Conservation (phyloP, 306 rosid genomes). For the Sicyos baderoa region DNA sequence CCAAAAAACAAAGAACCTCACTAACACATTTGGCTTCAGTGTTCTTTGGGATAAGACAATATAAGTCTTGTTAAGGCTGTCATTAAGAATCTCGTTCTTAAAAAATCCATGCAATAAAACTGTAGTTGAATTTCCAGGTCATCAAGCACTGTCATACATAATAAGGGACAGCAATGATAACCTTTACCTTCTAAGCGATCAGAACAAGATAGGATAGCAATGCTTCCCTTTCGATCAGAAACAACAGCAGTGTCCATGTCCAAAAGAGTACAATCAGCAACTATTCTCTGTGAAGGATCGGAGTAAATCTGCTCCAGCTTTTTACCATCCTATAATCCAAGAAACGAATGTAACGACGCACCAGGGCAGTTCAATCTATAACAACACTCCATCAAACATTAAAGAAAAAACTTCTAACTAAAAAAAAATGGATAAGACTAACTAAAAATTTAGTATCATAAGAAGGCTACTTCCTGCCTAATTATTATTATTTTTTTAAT, state of each 20-base stretch:
- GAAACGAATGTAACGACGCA: conserved; percentile 25
- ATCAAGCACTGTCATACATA: background rate
- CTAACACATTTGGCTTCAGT: too few relatives aligned
- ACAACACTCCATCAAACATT: background rate
- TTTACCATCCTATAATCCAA: conserved; percentile 51
- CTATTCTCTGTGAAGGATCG: conserved; percentile 79
- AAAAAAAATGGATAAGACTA: background rate
- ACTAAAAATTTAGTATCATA: background rate
- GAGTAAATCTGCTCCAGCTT: conserved; percentile 69
- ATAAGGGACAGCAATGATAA: background rate
- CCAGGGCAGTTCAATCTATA: conserved; percentile 17
- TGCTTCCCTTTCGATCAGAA: conserved; percentile 92
- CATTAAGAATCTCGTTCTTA: background rate
- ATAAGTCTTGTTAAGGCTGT: too few relatives aligned
- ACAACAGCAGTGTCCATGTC: conserved; percentile 78
- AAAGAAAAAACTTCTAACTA: background rate
- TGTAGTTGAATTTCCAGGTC: background rate
- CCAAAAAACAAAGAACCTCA: too few relatives aligned
- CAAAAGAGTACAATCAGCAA: conserved; percentile 85
- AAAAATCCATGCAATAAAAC: background rate
- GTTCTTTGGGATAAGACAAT: too few relatives aligned
- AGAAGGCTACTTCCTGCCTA: background rate
- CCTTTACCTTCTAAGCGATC: conserved; percentile 66
- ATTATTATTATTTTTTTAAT: too few relatives aligned
- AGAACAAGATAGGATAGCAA: conserved; percentile 66